phyloP scores from a whole-genome alignment of 2,329 filamentous ascomycete genomes.

The Cercospora citrullina region DNA sequence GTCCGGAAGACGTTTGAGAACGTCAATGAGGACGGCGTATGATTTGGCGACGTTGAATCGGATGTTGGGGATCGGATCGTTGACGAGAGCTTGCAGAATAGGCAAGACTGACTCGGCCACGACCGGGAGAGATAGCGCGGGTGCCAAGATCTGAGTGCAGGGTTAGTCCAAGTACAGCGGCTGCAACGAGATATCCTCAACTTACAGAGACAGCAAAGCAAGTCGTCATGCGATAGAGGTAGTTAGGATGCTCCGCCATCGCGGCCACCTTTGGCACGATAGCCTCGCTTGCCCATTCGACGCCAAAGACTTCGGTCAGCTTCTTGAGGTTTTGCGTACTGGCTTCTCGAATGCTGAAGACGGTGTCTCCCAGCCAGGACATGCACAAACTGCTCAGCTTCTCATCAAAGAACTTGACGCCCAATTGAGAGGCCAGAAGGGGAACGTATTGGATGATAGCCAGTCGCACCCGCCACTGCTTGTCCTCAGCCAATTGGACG shows the following conservation, averaged over 20 bases:
- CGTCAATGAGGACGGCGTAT: constrained; percentile 83
- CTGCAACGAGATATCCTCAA: constrained; percentile 28
- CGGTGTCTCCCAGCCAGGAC: constrained; percentile 97
- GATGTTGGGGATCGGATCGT: constrained; percentile 96
- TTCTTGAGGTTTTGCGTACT: constrained; percentile 98
- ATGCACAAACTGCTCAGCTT: constrained; percentile 94
- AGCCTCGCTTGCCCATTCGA: constrained; percentile 93
- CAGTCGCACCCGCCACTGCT: constrained; percentile 96
- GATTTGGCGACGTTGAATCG: constrained; percentile 99
- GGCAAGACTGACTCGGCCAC: constrained; percentile 91
- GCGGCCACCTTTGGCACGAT: constrained; percentile 99
- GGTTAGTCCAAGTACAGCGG: constrained; percentile 16
- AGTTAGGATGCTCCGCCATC: constrained; percentile 98
- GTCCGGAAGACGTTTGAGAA: constrained; percentile 86
- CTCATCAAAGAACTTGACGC: constrained; percentile 97
- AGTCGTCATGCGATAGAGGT: constrained; percentile 99
- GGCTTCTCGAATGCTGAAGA: constrained; percentile 97
- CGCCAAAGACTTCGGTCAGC: constrained; percentile 96
- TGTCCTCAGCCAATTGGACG: constrained; percentile 95
- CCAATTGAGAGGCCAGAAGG: constrained; percentile 88
- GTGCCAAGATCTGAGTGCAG: constrained; percentile 74
- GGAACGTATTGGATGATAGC: constrained; percentile 99
- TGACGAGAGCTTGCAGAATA: constrained; percentile 91
- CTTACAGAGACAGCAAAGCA: constrained; percentile 97
- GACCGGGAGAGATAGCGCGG: constrained; percentile 88